Evolutionary conservation across 2,329 filamentous ascomycete species (phyloP), one percentile per base, ranked within the genome.

Genomic region (Fonsecaea pugnacius): DNA sequence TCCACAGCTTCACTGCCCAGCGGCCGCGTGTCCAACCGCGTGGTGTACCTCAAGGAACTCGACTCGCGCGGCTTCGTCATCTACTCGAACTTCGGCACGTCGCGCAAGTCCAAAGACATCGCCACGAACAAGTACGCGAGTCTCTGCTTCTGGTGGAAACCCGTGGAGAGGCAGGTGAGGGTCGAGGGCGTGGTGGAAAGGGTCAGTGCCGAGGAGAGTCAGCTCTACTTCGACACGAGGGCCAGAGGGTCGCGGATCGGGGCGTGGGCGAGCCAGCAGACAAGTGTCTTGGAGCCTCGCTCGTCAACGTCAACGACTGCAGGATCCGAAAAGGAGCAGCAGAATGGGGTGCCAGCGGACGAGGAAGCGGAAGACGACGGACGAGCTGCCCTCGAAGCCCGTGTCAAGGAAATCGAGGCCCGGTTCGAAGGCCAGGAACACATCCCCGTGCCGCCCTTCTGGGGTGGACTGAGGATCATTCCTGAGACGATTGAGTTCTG

Each of bases 1-100:
- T 90, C 92, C 3, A 99, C 95, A 0, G 92, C 93, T 0, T 82
- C 84, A 27, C 84, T 98, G 4, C 94, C 94, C 1, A 90, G 87
- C 0, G 95, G 95, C 66, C 88, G 90, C 53, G 90, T 98, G 21
- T 92, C 88, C 53, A 89, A 91, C 3, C 91, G 95, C 64, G 85
- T 92, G 70, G 92, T 99, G 40, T 99, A 98, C 79, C 84, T 99
- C 70, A 99, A 99, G 79, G 95, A 98, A 81, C 87, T 98, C 27
- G 93, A 98, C 77, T 78, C 82, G 60, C 72, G 77, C 4, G 92
- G 93, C 16, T 99, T 96, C 78, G 92, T 98, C 50, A 83, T 99
- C 55, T 99, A 98, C 83, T 90, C 87, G 73, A 99, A 99, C 78
- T 94, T 93, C 81, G 92, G 87, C 65, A 95, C 91, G 0, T 91